Conservation (phyloP, 441 rosid genomes). For the Euphorbia celastroides region DNA sequence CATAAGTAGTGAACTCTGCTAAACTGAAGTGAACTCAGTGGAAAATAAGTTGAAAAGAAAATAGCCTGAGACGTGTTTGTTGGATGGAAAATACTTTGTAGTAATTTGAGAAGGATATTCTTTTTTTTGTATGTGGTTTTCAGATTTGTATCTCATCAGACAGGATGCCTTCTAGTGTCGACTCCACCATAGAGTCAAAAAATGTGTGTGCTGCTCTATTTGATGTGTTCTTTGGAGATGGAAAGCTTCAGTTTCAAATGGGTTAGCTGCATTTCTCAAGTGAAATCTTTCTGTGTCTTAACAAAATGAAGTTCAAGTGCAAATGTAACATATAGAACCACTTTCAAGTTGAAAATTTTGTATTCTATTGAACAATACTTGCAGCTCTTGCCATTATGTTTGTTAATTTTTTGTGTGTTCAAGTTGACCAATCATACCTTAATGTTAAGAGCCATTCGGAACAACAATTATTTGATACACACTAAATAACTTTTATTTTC, state of each 20-base stretch:
- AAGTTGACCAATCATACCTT: too few species aligned
- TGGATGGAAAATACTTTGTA: too few species aligned
- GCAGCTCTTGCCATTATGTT: too few species aligned
- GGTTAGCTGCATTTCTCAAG: slow-evolving; percentile 41
- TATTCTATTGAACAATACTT: neutral
- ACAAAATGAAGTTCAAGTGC: neutral
- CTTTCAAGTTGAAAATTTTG: neutral
- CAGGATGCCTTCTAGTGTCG: slow-evolving; percentile 43
- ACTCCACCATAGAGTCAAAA: slow-evolving; percentile 55
- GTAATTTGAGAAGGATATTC: neutral
- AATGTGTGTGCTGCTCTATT: slow-evolving; percentile 55
- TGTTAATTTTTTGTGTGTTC: too few species aligned
- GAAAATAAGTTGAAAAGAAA: too few species aligned
- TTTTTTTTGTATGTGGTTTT: slow-evolving; percentile 15
- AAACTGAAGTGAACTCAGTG: too few species aligned
- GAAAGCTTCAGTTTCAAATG: slow-evolving; percentile 55
- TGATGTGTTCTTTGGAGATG: slow-evolving; percentile 66
- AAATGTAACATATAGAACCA: neutral
- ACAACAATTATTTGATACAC: too few species aligned
- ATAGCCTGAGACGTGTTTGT: too few species aligned
- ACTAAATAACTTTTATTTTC: too few species aligned
- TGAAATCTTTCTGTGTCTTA: slow-evolving; percentile 20
- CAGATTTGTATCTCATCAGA: slow-evolving; percentile 62
- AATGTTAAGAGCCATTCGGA: too few species aligned
- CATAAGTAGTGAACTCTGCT: too few species aligned